Base-by-base conservation (phyloP, 306 rosid species). In the Cucurbita argyrosperma region DNA sequence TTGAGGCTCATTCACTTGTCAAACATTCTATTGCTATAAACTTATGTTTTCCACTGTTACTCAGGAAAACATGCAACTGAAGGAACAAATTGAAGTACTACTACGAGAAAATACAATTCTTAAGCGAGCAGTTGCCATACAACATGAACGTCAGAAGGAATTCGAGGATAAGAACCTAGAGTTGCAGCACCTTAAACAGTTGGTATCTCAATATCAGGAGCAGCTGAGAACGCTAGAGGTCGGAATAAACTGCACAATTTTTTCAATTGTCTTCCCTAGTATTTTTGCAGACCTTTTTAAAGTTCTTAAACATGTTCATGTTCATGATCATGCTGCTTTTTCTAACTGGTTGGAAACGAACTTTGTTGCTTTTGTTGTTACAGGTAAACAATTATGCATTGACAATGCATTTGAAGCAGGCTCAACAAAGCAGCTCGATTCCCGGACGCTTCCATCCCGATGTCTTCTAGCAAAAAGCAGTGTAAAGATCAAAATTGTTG, bases 401-500 rank as follows among this genome's bases (percentile, higher is more conserved):
- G 90, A 81, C 89, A 69, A 89, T 94, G 95, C 96, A 90, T 84
- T 82, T 94, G 89, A 90, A 87, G 88, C 98, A 90, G 82, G 90
- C 98, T 63, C 90, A 86, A 74, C 96, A 89, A 77, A 79, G 85
- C 89, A 89, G 81, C 83, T 83, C 90, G 21, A 82, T 90, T 72
- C 84, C 88, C 2, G 96, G 98, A 14, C 90, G 82, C 52, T 94
- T 83, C 83, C 92, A 90, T 71, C 98, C 96, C 0, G 98, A 94
- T 77, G 75, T 94, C 78, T 94, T 87, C 85, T 94, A 88, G 85
- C n/a, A 16, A 69, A 5, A 8, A 67, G 18, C 14, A 49, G 14
- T 26, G n/a, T 11, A 69, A 67, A 47, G 58, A 46, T 26, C 57
- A 13, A 49, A 30, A 7, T 50, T 69, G 50, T 49, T 69, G 74